Evolutionary conservation across 768 basidiomycete genomes (phyloP), one percentile per base, ranked within the genome.

Genomic region (Termitomyces bulborhizus): DNA sequence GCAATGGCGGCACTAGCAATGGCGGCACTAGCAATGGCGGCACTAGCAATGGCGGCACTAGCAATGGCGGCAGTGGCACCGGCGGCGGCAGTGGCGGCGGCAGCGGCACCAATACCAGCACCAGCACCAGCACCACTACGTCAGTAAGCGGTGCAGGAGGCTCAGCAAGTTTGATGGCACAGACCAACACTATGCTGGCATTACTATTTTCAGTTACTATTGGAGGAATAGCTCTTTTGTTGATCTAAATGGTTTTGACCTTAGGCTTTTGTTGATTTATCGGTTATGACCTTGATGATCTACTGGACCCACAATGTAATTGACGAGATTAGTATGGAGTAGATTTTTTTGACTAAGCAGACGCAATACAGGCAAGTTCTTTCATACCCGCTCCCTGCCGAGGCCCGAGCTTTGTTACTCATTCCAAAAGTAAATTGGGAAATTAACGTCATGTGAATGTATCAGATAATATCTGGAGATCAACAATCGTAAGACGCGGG

Each of bases 1-100:
- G 21, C 21, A n/a, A n/a, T n/a, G 21, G 21, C 2, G 21, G 21
- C 21, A 21, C 1, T 21, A 2, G 21, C 21, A n/a, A n/a, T n/a
- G 21, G 21, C 21, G 21, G 21, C 21, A 21, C n/a, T n/a, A n/a
- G n/a, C n/a, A n/a, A n/a, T n/a, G n/a, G 21, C 8, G 8, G 31
- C 53, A 47, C 45, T n/a, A n/a, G n/a, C n/a, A n/a, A n/a, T n/a
- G n/a, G n/a, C n/a, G 55, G 51, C 43, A 63, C 47, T 3, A 3
- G 29, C 29, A 29, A 29, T 8, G 21, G 21, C 21, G 21, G 21
- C n/a, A n/a, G n/a, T n/a, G n/a, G n/a, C 21, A 21, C 21, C 21
- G 21, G 21, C 21, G 21, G 21, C 2, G 21, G 21, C 21, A 21
- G 21, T 21, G 21, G 21, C 21, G 21, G 21, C 21, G 21, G 21